Evolutionary conservation across 1,139 yeast species (phyloP), one percentile per base, ranked within the genome.

Genomic region (Scheffersomyces stambukii): DNA sequence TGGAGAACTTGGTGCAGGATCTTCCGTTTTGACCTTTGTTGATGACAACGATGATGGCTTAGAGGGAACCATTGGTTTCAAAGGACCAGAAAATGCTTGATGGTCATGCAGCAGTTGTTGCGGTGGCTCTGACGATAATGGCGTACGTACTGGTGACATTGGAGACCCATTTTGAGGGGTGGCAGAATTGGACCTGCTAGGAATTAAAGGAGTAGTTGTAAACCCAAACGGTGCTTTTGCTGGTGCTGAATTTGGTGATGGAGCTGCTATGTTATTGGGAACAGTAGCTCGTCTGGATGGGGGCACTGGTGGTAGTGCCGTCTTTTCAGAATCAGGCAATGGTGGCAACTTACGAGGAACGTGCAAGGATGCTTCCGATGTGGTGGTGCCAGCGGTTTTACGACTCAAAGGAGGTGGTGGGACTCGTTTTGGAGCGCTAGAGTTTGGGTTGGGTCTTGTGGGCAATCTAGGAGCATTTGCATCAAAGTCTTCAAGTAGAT

Each of bases 191-290:
- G 67, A 54, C 28, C 61, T 49, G 23, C 60, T 59, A 4, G 71
- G 71, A 18, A 65, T 52, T 13, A 66, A 55, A 2, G 71, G 71
- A 0, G 66, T 50, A 0, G 63, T 40, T 4, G 65, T 49, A 32
- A 64, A 65, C 7, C 69, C 72, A 23, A 59, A 36, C 5, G 68
- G 67, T 5, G 54, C 45, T 2, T 63, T 60, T n/a, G 59, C 57
- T 4, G 64, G 60, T 2, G 55, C 46, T 7, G 57, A 50, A 3
- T 59, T 57, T 4, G 64, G 60, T 2, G 55, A 46, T 7, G 57
- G 50, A 3, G 32, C 17, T 13, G 21, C 33, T 3, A 28, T 11
- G 3, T 9, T 9, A 6, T 24, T 17, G 32, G 17, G 8, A 31
- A 15, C n/a, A 26, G 30, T 20, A 35, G 28, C 20, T 24, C n/a